Evolutionary conservation across 805 yeast species (phyloP), one percentile per base, ranked within the genome.

Genomic region (Starmerella apis): DNA sequence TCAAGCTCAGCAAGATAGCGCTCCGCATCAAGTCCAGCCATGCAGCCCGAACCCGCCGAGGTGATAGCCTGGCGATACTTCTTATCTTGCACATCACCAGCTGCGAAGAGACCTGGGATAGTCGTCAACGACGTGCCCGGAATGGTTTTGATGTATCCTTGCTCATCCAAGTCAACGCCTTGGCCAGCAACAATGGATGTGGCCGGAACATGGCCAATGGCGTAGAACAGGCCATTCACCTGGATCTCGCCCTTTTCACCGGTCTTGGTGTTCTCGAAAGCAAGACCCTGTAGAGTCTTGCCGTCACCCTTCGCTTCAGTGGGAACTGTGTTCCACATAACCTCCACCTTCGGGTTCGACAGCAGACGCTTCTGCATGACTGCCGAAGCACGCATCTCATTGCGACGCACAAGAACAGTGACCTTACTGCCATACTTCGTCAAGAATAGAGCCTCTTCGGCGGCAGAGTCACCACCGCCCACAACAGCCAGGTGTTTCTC

Each of bases 381-480:
- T 37, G 83, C 79, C 10, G 97, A 88, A 19, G 99, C 99, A 71
- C 99, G 81, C 62, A 92, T 75, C 65, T 76, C 77, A 69, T 90
- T 96, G 69, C 90, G 86, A 77, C 99, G 86, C 47, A 92, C 96
- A 61, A 92, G 75, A 68, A 92, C 72, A 69, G 72, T 86, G 50
- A 92, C 98, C 74, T 92, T 92, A 48, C 96, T 86, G 56, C 95
- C 99, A 70, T 92, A 92, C 70, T 92, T 92, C 62, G 99, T 92
- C 68, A 92, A 76, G 71, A 92, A 92, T 59, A 85, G 73, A 28
- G 99, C 98, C 73, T 92, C 99, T 73, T 92, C 99, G 70, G 97
- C 94, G 18, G 99, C 99, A 59, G 96, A 87, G 71, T 92, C 99
- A 68, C 99, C 99, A 59, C 99, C 99, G 53, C 99, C 99, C 59